Base-by-base conservation (phyloP, 345 rosid species). In the Aquilaria malaccensis region DNA sequence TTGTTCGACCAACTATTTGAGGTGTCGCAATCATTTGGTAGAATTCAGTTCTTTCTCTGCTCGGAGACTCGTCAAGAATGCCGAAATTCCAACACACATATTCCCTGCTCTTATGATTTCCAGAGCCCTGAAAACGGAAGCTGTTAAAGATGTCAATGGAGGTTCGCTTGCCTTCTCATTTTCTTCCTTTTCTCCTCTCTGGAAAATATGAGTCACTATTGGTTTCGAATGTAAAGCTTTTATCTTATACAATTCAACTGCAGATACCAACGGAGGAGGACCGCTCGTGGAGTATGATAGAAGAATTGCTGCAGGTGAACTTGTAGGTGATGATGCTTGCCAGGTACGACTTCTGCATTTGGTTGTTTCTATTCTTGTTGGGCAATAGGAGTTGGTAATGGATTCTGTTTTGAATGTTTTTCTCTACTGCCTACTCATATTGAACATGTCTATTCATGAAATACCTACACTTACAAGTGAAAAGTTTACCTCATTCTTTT, bases 201-300 rank as follows among this genome's bases (percentile, higher is more conserved):
- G 1, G 33, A 7, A 65, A 14, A 7, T 3, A 30, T 30, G 64
- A 2, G 48, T 51, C 10, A 32, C 45, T 56, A 13, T 58, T n/a
- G 9, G 46, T 41, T 1, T 11, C 5, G 13, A 45, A 56, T 3
- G 37, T 13, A 31, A 60, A 0, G 12, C 13, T 59, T 13, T 56
- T 7, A 22, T 7, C 68, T 71, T 41, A 22, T 33, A 14, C 50
- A 57, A 53, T 77, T 67, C 62, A 55, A 50, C 61, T 64, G 71
- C 79, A 87, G 97, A 85, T 61, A 73, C 54, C 62, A 75, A 55
- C 32, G 73, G 66, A 71, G 87, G 71, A 41, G 99, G 99, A 45
- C 99, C 99, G 0, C 80, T 86, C 30, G 84, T 88, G 50, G 99
- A 90, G 85, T 94, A 94, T 66, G 88, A 88, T 58, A 79, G 88